Conservation (phyloP, 1,139 yeast species). For the Hemisphaericaspora lyxosophila region DNA sequence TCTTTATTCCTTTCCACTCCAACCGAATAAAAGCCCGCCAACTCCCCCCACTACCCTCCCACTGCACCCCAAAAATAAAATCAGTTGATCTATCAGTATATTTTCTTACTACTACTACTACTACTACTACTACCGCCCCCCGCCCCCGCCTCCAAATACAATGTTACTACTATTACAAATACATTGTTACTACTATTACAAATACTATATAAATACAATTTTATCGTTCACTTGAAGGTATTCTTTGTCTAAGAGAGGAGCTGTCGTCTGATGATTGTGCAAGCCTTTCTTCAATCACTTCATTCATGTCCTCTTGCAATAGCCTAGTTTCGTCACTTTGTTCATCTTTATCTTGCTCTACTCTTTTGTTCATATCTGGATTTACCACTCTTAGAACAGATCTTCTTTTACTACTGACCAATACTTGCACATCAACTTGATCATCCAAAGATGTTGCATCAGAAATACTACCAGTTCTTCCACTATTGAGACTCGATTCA, state of each 20-base stretch:
- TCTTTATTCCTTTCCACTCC: no score
- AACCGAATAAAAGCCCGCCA: no score
- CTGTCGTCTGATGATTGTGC: slow-evolving; percentile 10
- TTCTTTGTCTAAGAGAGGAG: slow-evolving; percentile 25
- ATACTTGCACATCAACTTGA: slow-evolving; percentile 67
- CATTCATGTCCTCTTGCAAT: neutral
- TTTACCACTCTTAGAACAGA: slow-evolving; percentile 63
- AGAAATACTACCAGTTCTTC: slow-evolving; percentile 9
- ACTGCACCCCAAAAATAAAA: no score
- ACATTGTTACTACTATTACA: no score
- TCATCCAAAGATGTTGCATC: slow-evolving; percentile 35
- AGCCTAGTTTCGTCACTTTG: slow-evolving; percentile 3
- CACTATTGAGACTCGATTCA: slow-evolving; percentile 4
- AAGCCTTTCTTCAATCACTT: slow-evolving; percentile 6
- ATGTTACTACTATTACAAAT: no score
- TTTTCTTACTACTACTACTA: no score
- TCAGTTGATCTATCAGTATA: no score
- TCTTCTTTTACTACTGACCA: slow-evolving; percentile 70
- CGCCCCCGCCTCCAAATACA: no score
- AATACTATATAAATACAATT: neutral
- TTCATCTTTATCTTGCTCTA: slow-evolving; percentile 3
- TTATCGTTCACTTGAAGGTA: slow-evolving; percentile 26
- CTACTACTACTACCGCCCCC: no score
- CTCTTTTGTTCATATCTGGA: slow-evolving; percentile 44
- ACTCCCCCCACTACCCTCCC: no score